Conservation (phyloP, 495 filamentous ascomycete species). For the Hypoxylon crocopeplum region DNA sequence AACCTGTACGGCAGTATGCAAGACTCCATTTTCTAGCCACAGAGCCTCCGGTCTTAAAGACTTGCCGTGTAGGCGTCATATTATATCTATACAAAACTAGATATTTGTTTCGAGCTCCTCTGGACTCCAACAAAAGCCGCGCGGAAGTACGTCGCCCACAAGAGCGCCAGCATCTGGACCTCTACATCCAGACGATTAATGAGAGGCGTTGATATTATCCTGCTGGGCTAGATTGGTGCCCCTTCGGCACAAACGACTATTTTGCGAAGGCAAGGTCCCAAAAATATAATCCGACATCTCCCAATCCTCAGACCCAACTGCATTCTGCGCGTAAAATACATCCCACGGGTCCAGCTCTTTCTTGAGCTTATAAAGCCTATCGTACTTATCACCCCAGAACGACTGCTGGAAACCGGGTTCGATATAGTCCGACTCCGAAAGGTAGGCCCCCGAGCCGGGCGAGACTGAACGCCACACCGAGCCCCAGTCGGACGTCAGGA, state of each 20-base stretch:
- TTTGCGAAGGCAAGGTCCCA: constrained; percentile 41
- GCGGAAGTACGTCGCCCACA: too few species aligned
- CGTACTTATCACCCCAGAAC: constrained; percentile 61
- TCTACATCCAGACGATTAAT: not conserved
- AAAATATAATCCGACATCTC: constrained; percentile 42
- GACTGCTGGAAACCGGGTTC: constrained; percentile 63
- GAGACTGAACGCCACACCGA: constrained; percentile 47
- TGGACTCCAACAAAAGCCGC: too few species aligned
- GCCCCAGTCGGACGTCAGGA: constrained; percentile 60
- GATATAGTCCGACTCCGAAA: constrained; percentile 54
- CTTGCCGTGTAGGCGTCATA: too few species aligned
- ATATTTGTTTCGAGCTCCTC: too few species aligned
- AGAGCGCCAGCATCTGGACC: too few species aligned
- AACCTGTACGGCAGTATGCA: too few species aligned
- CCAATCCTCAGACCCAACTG: constrained; percentile 58
- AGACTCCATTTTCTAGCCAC: too few species aligned
- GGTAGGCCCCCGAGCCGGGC: constrained; percentile 48
- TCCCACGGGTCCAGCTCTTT: constrained; percentile 55
- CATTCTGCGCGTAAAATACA: constrained; percentile 58
- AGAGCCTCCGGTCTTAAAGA: too few species aligned
- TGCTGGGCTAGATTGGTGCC: constrained; percentile 16
- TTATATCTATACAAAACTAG: too few species aligned
- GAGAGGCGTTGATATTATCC: not conserved
- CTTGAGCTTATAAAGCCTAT: constrained; percentile 54
- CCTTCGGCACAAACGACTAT: constrained; percentile 39